Percentiles rank a stretch among this genome's conserved stretches.
phyloP scores from a whole-genome alignment of 495 filamentous ascomycete genomes.

The Penicillium egyptiacum region DNA sequence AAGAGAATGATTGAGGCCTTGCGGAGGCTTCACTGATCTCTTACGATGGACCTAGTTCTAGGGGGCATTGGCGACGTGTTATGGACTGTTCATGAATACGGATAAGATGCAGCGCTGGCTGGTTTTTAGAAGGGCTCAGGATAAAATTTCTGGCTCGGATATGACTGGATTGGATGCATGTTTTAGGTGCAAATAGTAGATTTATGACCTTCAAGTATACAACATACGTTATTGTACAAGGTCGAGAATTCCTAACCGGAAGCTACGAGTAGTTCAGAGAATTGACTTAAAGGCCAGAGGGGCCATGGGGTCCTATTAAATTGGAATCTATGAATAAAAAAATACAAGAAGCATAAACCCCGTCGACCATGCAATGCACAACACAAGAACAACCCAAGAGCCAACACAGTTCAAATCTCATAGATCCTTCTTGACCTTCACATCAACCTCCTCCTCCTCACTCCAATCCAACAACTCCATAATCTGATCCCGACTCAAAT shows the following conservation, averaged over 20 bases:
- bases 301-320: constrained; percentile 6
- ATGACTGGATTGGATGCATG: background rate
- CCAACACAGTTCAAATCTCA: background rate
- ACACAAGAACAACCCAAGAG: background rate
- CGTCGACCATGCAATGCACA: constrained; percentile 16
- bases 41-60: background rate
- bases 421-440: constrained; percentile 32
- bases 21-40: constrained; percentile 61
- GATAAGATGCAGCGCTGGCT: constrained; percentile 2
- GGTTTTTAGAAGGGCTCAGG: background rate
- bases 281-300: background rate
- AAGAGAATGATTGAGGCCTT: constrained; percentile 71
- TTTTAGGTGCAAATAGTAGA: constrained; percentile 3
- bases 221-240: background rate
- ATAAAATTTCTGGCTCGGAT: background rate
- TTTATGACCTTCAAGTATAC: background rate
- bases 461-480: constrained; percentile 67
- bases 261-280: background rate
- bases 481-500: constrained; percentile 54
- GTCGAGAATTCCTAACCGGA: background rate
- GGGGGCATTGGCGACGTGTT: background rate
- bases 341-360: constrained; percentile 11
- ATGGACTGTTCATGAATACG: constrained; percentile 12
- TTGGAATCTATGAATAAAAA: constrained; percentile 2
- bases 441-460: constrained; percentile 41